These are phyloP conservation scores for Suhomyces vadensis DNA, from an alignment of 805 yeast genomes.

Conservation along the genomic window DNA sequence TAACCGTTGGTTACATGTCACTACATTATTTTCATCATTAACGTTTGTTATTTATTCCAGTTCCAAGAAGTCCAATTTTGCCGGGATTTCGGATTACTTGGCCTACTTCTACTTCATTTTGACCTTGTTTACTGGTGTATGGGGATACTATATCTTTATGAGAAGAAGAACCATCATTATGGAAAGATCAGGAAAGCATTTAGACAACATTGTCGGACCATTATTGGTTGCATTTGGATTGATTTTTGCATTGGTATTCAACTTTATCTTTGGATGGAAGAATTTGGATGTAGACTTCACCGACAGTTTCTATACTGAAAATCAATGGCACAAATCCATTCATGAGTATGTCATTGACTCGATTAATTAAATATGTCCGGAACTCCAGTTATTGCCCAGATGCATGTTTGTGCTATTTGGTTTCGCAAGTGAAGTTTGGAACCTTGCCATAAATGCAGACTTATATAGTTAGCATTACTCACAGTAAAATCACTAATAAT, in stretches of 20 bases:
- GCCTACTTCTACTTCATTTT: slow-evolving; percentile 81
- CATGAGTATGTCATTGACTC: slow-evolving; percentile 36
- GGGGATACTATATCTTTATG: slow-evolving; percentile 85
- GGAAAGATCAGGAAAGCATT: slow-evolving; percentile 80
- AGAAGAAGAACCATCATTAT: slow-evolving; percentile 70
- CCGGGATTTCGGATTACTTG: slow-evolving; percentile 60
- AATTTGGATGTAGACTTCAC: slow-evolving; percentile 26
- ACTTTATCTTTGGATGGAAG: slow-evolving; percentile 65
- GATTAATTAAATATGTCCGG: slow-evolving; percentile 12
- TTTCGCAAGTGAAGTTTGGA: not conserved
- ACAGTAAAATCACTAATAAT: too few relatives aligned
- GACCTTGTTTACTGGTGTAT: slow-evolving; percentile 78
- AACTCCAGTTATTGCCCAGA: not conserved
- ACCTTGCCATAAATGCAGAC: too few relatives aligned
- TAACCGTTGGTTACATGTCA: slow-evolving; percentile 91
- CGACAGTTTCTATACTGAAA: slow-evolving; percentile 29
- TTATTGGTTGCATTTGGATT: slow-evolving; percentile 72
- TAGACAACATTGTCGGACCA: slow-evolving; percentile 91
- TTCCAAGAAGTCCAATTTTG: slow-evolving; percentile 63
- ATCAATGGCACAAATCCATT: slow-evolving; percentile 36
- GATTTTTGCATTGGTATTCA: slow-evolving; percentile 62
- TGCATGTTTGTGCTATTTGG: not conserved
- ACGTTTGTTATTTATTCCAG: slow-evolving; percentile 84
- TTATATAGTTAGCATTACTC: not conserved
- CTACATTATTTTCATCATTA: slow-evolving; percentile 77